Conservation (phyloP, 352 stramenopile species). For the Phytophthora sp. region DNA sequence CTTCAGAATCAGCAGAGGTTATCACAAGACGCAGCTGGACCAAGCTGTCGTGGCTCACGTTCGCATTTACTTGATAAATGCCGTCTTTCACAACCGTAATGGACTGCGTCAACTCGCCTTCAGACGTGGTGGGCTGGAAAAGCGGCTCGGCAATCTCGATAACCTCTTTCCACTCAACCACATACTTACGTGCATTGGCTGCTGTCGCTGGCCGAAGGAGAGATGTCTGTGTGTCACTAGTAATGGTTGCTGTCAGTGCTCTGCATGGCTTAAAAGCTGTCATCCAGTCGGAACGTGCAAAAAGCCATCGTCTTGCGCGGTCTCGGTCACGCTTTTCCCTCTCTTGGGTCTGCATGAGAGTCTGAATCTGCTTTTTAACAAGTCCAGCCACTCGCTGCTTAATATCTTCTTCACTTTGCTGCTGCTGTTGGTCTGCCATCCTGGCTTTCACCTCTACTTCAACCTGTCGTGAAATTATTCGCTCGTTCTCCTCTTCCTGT, state of each 20-base stretch:
- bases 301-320: slow-evolving; percentile 28
- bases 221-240: slow-evolving; percentile 11
- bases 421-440: slow-evolving; percentile 1
- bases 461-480: slow-evolving; percentile 9
- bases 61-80: slow-evolving; percentile 52
- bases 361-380: slow-evolving; percentile 5
- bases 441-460: slow-evolving; percentile 10
- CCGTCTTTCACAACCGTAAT: slow-evolving; percentile 35
- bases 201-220: slow-evolving; percentile 17
- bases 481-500: slow-evolving; percentile 29
- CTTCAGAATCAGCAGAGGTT: neutral
- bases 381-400: slow-evolving; percentile 14
- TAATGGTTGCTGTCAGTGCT: slow-evolving; percentile 7
- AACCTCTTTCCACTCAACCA: slow-evolving; percentile 34
- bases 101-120: slow-evolving; percentile 1
- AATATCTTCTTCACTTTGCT: slow-evolving; percentile 10
- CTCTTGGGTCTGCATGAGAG: slow-evolving; percentile 3
- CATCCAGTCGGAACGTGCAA: slow-evolving; percentile 35
- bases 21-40: slow-evolving; percentile 31
- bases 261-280: slow-evolving; percentile 22
- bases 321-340: slow-evolving; percentile 13
- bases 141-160: slow-evolving; percentile 27
- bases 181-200: slow-evolving; percentile 9
- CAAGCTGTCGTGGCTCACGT: slow-evolving; percentile 41
- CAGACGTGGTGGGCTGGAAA: slow-evolving; percentile 18